Base-by-base conservation (phyloP, 495 filamentous ascomycete species). In the Terfezia claveryi region DNA sequence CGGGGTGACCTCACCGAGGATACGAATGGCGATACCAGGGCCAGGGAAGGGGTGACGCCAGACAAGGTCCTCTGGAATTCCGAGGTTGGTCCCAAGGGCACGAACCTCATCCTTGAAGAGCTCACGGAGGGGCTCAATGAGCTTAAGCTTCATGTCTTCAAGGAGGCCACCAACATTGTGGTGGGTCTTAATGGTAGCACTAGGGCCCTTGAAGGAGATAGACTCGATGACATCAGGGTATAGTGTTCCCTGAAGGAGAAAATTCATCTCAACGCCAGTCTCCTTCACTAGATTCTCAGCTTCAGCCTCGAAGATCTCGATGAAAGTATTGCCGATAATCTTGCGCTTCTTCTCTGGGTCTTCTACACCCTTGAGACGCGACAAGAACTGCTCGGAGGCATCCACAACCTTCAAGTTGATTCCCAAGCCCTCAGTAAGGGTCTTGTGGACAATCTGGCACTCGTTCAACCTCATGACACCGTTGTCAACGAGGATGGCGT, bases 321-420 rank as follows among this genome's bases (percentile, higher is more conserved):
- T 95, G 68, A 68, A 72, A 20, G 76, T 81, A 56, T 72, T 73
- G 36, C 87, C 89, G 62, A 98, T 95, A 62, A 95, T 79, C 71
- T 91, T 95, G 32, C 89, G 76, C 75, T 98, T 98, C 69, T 80
- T 75, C 69, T 96, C 89, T 0, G 91, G 91, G 44, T 94, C 84
- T 38, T 73, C 71, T 38, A 91, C 76, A 27, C 85, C 88, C 66
- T 80, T 80, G 9, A 98, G 74, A 14, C 78, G 71, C 9, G 65
- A 68, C 20, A 95, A 67, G 72, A 96, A 96, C 14, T 72, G 70
- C 59, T 88, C 71, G 16, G 76, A 72, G 10, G 80, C 89, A 62
- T 98, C 83, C 6, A 91, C 76, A 49, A 98, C 82, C 0, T 85
- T 93, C 12, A 98, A 72, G 66, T 93, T 86, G 63, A 98, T 93